phyloP scores from a whole-genome alignment of 2,329 filamentous ascomycete species.

The Xylaria sp. region DNA sequence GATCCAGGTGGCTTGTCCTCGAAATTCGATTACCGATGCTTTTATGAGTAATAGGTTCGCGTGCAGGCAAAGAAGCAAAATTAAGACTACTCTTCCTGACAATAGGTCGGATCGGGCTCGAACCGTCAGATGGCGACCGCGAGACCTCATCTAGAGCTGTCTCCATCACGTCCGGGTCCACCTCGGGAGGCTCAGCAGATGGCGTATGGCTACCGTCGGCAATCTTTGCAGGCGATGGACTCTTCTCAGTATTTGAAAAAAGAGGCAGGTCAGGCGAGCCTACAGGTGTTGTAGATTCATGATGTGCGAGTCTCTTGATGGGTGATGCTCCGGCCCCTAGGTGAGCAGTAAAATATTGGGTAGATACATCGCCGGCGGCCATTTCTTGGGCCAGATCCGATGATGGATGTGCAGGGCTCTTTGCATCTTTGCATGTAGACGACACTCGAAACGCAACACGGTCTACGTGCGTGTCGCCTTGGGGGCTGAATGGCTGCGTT shows the following conservation, averaged over 20 bases:
- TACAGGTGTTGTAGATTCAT: conserved; percentile 50
- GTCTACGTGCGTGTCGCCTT: conserved; percentile 36
- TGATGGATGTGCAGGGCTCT: conserved; percentile 40
- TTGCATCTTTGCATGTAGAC: conserved; percentile 32
- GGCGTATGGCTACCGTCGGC: conserved; percentile 30
- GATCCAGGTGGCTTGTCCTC: conserved; percentile 81
- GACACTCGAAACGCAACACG: conserved; percentile 42
- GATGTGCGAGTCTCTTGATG: conserved; percentile 33
- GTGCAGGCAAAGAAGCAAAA: conserved; percentile 90
- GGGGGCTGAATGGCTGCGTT: conserved; percentile 43
- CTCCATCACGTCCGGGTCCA: conserved; percentile 44
- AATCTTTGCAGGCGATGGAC: conserved; percentile 33
- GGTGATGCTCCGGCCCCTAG: conserved; percentile 37
- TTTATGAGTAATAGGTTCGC: conserved; percentile 89
- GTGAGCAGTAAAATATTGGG: conserved; percentile 48
- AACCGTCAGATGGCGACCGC: conserved; percentile 73
- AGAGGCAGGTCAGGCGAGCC: conserved; percentile 45
- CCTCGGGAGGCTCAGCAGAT: conserved; percentile 36
- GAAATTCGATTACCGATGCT: conserved; percentile 80
- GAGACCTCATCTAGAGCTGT: conserved; percentile 45
- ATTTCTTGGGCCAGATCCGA: conserved; percentile 40
- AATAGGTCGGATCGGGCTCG: conserved; percentile 79
- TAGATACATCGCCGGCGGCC: conserved; percentile 41
- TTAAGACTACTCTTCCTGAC: conserved; percentile 95
- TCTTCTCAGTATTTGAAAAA: conserved; percentile 32